Evolutionary conservation across 2,329 filamentous ascomycete species (phyloP).

Genomic region (Cladophialophora bantiana): DNA sequence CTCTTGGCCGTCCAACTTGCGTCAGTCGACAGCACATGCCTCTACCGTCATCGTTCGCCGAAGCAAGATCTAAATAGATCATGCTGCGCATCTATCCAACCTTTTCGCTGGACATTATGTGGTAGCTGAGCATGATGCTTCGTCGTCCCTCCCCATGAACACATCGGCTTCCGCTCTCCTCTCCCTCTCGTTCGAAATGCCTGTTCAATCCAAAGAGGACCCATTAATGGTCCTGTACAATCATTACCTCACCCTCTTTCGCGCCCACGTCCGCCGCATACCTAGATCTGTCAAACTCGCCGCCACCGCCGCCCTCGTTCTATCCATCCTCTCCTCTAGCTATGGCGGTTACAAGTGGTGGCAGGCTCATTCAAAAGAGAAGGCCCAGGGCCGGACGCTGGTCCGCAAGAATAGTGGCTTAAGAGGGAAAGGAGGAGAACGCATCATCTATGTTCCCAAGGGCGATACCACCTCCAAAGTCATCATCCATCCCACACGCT

Average conservation of each 20-base stretch:
- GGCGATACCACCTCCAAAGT: conserved; percentile 88
- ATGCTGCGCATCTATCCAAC: not conserved
- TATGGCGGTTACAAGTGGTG: conserved; percentile 83
- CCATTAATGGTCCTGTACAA: conserved; percentile 71
- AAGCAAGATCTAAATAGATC: not conserved
- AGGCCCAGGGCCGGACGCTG: conserved; percentile 80
- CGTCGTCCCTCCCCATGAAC: conserved; percentile 8
- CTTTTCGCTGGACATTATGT: not conserved
- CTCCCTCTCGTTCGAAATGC: conserved; percentile 64
- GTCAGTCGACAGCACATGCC: conserved; percentile 1
- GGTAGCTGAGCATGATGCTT: conserved; percentile 11
- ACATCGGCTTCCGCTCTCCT: conserved; percentile 4
- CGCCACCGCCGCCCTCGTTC: conserved; percentile 74
- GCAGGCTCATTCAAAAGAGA: conserved; percentile 74
- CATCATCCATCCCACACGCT: conserved; percentile 86
- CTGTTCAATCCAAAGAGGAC: conserved; percentile 83
- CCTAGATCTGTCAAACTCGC: conserved; percentile 76
- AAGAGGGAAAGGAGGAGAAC: conserved; percentile 90
- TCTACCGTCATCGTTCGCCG: not conserved
- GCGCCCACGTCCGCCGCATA: conserved; percentile 64
- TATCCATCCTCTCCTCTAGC: conserved; percentile 79
- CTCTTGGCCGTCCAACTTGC: not conserved
- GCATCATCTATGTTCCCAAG: conserved; percentile 94
- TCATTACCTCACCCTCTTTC: conserved; percentile 59
- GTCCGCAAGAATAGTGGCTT: conserved; percentile 91